Base-by-base conservation (phyloP, 352 stramenopile species). In the Blastocystis sp. region DNA sequence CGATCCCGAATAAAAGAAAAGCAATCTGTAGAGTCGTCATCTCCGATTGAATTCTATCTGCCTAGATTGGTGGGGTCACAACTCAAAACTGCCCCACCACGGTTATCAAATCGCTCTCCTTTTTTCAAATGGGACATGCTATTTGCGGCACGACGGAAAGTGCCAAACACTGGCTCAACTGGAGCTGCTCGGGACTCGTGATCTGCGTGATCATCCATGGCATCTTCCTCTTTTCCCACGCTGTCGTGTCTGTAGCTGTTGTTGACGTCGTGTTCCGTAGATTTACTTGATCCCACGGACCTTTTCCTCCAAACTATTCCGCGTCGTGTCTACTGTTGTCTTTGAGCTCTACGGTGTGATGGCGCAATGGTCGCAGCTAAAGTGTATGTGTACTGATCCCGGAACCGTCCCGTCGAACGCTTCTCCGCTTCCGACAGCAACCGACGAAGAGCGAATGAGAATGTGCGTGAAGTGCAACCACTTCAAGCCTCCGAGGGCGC, bases 401-500 rank as follows among this genome's bases (percentile, higher is more conserved):
- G 69, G 69, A 1, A 46, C 48, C 18, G 69, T 81, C 63, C 69
- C 69, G 1, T 21, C n/a, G 29, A 24, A 64, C 40, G 69, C 69
- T 4, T 14, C 27, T 48, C 69, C 69, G 16, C 63, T 81, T 8
- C 4, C 69, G 18, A 46, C 46, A 32, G 69, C 69, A 27, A 81
- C 69, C 16, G 69, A 81, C 14, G 69, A 81, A 4, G 69, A 81
- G 18, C 61, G 29, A 32, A 18, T 81, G 44, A 63, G 29, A 18
- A 48, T 81, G 46, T 81, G 69, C 42, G 24, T 44, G 29, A 81
- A 81, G 36, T 81, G 69, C n/a, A 61, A 61, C n/a, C 53, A 64
- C 40, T 81, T 65, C 69, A 90, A 89, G 71, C 88, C 88, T n/a
- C 87, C 87, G 49, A 86, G 87, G 9, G 77, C 81, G 16, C 88